These are phyloP conservation scores for Tetrapisispora fleetii DNA, from an alignment of 805 yeast genomes.

Conservation along the genomic window DNA sequence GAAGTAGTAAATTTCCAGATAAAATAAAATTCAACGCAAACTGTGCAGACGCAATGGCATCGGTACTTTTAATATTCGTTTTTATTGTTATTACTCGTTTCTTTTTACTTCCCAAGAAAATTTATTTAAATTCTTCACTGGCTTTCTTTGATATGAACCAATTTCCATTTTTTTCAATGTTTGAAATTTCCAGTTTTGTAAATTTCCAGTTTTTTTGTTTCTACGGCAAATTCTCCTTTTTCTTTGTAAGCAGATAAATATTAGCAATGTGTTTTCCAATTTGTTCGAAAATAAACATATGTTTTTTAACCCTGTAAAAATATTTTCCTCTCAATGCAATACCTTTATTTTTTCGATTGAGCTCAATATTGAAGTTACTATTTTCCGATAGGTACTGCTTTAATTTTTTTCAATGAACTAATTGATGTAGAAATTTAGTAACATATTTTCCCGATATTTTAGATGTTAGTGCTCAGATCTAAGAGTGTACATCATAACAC, in stretches of 20 bases:
- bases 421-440: too few species aligned
- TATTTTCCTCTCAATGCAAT: too few species aligned
- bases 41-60: too few species aligned
- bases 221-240: background rate
- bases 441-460: background rate
- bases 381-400: background rate
- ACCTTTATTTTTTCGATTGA: background rate
- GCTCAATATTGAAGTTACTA: background rate
- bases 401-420: background rate
- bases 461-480: background rate
- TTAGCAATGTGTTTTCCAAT: too few species aligned
- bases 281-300: too few species aligned
- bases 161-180: background rate
- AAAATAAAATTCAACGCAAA: background rate
- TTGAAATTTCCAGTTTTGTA: background rate
- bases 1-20: background rate
- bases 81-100: too few species aligned
- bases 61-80: too few species aligned
- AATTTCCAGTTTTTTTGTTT: background rate
- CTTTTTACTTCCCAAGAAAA: background rate
- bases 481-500: background rate
- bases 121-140: background rate
- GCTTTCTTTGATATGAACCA: background rate
- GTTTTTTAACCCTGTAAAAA: background rate
- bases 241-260: background rate